Evolutionary conservation across 225 moss, liverwort and hornwort genomes (phyloP).

Genomic region (Antitrichia curtipendula): DNA sequence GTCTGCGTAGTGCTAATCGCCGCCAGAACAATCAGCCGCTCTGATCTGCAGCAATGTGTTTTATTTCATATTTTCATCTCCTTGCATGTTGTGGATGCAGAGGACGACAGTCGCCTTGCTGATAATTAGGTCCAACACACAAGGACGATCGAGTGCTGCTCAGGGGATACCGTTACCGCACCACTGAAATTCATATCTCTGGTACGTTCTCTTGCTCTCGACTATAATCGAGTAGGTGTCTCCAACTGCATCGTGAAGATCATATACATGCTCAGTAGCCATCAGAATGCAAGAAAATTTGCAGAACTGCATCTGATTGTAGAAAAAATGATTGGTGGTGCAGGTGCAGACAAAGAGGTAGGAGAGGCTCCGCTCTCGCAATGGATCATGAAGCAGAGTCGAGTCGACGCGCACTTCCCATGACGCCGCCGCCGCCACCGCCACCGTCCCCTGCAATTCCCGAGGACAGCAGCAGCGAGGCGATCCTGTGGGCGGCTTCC

Average conservation of each 20-base stretch:
- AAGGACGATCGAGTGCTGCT: not conserved
- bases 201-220: not conserved
- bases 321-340: too few relatives aligned
- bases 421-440: not conserved
- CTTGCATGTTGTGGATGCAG: not conserved
- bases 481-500: not conserved
- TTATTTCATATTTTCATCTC: not conserved
- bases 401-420: not conserved
- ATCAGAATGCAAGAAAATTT: not conserved
- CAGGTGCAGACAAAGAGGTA: not conserved
- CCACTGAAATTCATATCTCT: not conserved
- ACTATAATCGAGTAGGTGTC: not conserved
- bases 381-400: not conserved
- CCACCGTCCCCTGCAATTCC: too few relatives aligned
- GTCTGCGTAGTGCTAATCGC: not conserved
- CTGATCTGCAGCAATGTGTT: too few relatives aligned
- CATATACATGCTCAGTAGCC: not conserved
- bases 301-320: not conserved
- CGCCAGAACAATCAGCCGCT: not conserved
- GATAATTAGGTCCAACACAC: not conserved
- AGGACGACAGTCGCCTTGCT: not conserved
- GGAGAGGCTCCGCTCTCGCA: not conserved
- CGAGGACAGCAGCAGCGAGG: not conserved
- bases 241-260: not conserved
- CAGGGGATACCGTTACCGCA: not conserved